Base-by-base conservation (phyloP, 108 stramenopile genomes). In the Nannochloropsis gaditana region DNA sequence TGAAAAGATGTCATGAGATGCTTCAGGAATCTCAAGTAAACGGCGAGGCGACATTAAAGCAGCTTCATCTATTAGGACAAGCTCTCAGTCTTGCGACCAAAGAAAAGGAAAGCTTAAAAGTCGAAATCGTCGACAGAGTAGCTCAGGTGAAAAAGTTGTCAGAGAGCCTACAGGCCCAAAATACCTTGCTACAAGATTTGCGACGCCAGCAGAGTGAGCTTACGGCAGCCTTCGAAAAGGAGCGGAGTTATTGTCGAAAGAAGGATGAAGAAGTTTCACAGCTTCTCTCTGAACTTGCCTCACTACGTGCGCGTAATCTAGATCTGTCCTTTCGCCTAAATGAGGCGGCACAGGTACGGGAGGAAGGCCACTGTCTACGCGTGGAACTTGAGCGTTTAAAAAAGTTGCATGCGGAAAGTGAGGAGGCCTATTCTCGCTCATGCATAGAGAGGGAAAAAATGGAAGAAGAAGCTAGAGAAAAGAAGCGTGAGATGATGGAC, bases 251-350 rank as follows among this genome's bases (percentile, higher is more conserved):
- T n/a, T n/a, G 59, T 8, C 59, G 59, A 4, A 15, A 73, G n/a
- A 73, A 73, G 6, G 59, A 73, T n/a, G 59, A 73, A 73, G 59
- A 73, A n/a, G n/a, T 73, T n/a, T n/a, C 59, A 3, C n/a, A 15
- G 19, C 59, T 73, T n/a, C 59, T 73, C 59, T n/a, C 59, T n/a
- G 59, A 73, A 2, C 59, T 73, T n/a, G 15, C 59, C 4, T 4
- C 59, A 4, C 19, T 73, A n/a, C 59, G 59, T n/a, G 59, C 59
- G 19, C 59, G 59, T 2, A 5, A 3, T 73, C 5, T 73, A 15
- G 59, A 73, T n/a, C 59, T 73, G 3, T 73, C 59, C 59, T 73
- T 73, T n/a, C 59, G 59, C 59, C 59, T 73, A 15, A 73, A 73
- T n/a, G 59, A 73, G n/a, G 59, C 59, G n/a, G 6, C 59, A 73